Evolutionary conservation across 768 basidiomycete species (phyloP).

Genomic region (Ramaria sp.): DNA sequence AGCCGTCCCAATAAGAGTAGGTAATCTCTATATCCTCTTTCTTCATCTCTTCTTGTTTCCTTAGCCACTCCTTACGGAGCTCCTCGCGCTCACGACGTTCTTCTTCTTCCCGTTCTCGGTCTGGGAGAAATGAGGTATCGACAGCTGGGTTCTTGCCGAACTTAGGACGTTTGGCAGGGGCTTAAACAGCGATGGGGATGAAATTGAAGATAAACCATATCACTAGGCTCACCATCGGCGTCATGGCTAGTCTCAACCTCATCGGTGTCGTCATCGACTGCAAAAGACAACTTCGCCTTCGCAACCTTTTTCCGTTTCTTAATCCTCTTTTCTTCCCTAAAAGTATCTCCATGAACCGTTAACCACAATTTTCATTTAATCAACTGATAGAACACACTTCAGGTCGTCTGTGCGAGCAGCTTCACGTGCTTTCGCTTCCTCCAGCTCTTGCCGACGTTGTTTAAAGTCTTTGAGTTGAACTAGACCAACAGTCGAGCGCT

Average conservation of each 20-base stretch:
- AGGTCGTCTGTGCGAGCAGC: slow-evolving; percentile 76
- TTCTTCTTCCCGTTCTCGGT: slow-evolving; percentile 91
- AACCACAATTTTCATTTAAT: slow-evolving; percentile 31
- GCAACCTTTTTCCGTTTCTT: slow-evolving; percentile 91
- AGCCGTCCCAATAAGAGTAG: slow-evolving; percentile 98
- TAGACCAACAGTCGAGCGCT: slow-evolving; percentile 84
- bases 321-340: slow-evolving; percentile 78
- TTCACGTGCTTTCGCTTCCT: slow-evolving; percentile 84
- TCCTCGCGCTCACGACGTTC: slow-evolving; percentile 85
- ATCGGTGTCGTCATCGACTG: slow-evolving; percentile 48
- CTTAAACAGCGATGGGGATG: slow-evolving; percentile 15
- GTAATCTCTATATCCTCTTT: slow-evolving; percentile 76
- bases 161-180: slow-evolving; percentile 57
- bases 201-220: not conserved
- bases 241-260: not conserved
- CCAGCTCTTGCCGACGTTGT: slow-evolving; percentile 75
- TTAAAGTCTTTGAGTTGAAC: slow-evolving; percentile 90
- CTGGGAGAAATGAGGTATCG: slow-evolving; percentile 96
- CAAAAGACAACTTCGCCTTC: slow-evolving; percentile 87
- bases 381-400: slow-evolving; percentile 52
- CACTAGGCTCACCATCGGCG: not conserved
- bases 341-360: slow-evolving; percentile 68
- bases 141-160: slow-evolving; percentile 93
- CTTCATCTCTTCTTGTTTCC: slow-evolving; percentile 57
- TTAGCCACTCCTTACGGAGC: slow-evolving; percentile 82